Evolutionary conservation across 2,329 filamentous ascomycete genomes (phyloP).

Genomic region (Penicillium aurantiogriseum): DNA sequence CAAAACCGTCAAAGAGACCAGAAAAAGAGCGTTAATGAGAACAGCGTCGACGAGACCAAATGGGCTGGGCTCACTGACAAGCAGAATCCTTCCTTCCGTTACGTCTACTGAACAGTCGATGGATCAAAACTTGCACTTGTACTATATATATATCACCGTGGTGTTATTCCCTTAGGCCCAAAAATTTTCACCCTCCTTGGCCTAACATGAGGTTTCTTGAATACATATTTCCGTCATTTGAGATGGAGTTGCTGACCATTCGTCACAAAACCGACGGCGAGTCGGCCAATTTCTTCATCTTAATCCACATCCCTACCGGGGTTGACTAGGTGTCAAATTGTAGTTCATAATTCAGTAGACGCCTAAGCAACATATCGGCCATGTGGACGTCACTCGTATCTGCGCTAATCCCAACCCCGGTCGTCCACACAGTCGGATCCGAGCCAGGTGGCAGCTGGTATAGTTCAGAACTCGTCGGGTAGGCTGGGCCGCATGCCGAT

Average conservation of each 20-base stretch:
- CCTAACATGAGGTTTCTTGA: background rate
- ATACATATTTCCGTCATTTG: background rate
- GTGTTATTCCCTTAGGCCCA: no score
- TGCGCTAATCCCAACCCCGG: conserved; percentile 10
- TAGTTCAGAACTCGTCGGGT: conserved; percentile 38
- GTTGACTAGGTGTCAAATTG: background rate
- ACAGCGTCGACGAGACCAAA: conserved; percentile 24
- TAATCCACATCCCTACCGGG: background rate
- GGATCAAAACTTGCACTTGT: background rate
- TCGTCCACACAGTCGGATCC: background rate
- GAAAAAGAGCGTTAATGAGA: conserved; percentile 14
- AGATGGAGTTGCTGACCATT: background rate
- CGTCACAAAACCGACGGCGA: background rate
- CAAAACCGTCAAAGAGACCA: conserved; percentile 33
- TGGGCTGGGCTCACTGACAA: conserved; percentile 38
- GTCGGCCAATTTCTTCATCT: background rate
- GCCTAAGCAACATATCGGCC: conserved; percentile 18
- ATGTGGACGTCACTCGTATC: conserved; percentile 22
- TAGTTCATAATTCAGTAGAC: background rate
- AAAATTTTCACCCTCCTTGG: background rate
- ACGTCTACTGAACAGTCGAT: conserved; percentile 31
- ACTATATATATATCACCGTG: background rate
- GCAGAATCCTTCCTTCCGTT: conserved; percentile 35
- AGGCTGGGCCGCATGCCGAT: conserved; percentile 46
- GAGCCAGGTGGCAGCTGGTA: conserved; percentile 34